These are phyloP conservation scores for Pyrenula aspistea DNA, from an alignment of 495 filamentous ascomycete species.

Conservation along the genomic window DNA sequence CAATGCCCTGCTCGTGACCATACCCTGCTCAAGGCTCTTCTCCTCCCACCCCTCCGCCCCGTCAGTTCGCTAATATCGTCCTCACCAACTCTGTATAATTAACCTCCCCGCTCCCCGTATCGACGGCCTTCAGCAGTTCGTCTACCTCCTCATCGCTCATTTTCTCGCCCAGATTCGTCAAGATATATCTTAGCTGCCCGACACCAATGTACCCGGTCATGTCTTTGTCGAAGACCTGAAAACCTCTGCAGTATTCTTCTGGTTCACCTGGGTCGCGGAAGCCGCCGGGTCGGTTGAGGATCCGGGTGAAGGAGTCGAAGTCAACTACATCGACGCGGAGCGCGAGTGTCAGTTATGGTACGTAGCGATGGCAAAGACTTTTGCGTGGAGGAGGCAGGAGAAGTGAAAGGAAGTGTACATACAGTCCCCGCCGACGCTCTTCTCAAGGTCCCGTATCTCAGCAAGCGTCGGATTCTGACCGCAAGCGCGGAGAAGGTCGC, in stretches of 20 bases:
- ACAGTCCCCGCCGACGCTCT: conserved; percentile 81
- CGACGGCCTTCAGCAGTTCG: conserved; percentile 92
- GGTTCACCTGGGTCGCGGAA: conserved; percentile 97
- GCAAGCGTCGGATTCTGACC: conserved; percentile 93
- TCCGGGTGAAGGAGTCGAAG: conserved; percentile 89
- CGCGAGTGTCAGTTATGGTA: background rate
- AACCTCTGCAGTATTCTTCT: conserved; percentile 93
- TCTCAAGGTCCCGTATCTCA: conserved; percentile 84
- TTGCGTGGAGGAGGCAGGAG: conserved; percentile 4
- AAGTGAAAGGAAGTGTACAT: too few species aligned
- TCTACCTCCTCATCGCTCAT: conserved; percentile 98
- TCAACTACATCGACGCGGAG: conserved; percentile 54
- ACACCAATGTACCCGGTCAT: conserved; percentile 96
- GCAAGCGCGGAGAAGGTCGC: conserved; percentile 89
- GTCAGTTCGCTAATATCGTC: conserved; percentile 1
- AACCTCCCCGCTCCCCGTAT: conserved; percentile 86
- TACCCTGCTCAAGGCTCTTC: too few species aligned
- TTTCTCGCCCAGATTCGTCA: conserved; percentile 96
- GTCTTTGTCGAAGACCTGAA: conserved; percentile 99
- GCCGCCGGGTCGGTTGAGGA: conserved; percentile 92
- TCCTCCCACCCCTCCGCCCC: background rate
- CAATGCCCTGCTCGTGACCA: too few species aligned
- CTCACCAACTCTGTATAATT: conserved; percentile 59
- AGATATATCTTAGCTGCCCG: conserved; percentile 87
- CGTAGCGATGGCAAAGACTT: background rate